phyloP scores from a whole-genome alignment of 805 yeast genomes.

The Wickerhamiella dianesei region DNA sequence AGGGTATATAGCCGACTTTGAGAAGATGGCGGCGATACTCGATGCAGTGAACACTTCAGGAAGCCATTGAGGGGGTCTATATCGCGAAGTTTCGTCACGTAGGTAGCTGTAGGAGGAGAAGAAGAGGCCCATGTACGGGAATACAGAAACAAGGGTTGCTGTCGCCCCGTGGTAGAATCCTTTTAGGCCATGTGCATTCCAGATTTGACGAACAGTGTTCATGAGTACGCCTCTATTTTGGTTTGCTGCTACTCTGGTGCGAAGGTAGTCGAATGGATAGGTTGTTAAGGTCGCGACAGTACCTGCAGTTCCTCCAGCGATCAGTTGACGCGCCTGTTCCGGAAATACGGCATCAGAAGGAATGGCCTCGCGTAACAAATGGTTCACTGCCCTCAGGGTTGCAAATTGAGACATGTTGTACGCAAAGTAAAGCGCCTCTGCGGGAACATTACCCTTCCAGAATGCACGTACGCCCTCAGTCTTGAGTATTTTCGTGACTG shows the following conservation, averaged over 20 bases:
- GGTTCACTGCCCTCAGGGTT: constrained; percentile 45
- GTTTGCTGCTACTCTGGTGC: constrained; percentile 76
- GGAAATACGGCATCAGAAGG: constrained; percentile 16
- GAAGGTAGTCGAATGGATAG: constrained; percentile 80
- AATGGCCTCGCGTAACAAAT: constrained; percentile 3
- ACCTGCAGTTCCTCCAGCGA: constrained; percentile 73
- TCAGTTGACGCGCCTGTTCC: constrained; percentile 32
- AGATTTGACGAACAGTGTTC: constrained; percentile 25
- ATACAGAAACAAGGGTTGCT: constrained; percentile 45
- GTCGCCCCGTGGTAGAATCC: constrained; percentile 40
- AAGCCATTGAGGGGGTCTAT: constrained; percentile 4
- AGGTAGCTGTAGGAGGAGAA: constrained; percentile 24
- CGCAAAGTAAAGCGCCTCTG: constrained; percentile 66
- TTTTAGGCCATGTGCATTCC: constrained; percentile 29
- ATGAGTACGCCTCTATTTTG: constrained; percentile 12
- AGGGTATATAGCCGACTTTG: constrained; percentile 72
- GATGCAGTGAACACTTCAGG: constrained; percentile 36
- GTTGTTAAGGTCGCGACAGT: constrained; percentile 55
- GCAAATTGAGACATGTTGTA: constrained; percentile 84
- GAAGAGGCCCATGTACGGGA: constrained; percentile 59
- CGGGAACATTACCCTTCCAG: constrained; percentile 97
- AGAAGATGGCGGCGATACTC: constrained; percentile 56
- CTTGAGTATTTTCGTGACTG: constrained; percentile 32
- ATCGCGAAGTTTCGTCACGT: constrained; percentile 7
- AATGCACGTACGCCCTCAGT: constrained; percentile 63